Evolutionary conservation across 2,329 filamentous ascomycete species (phyloP).

Genomic region (Fusarium acutatum): DNA sequence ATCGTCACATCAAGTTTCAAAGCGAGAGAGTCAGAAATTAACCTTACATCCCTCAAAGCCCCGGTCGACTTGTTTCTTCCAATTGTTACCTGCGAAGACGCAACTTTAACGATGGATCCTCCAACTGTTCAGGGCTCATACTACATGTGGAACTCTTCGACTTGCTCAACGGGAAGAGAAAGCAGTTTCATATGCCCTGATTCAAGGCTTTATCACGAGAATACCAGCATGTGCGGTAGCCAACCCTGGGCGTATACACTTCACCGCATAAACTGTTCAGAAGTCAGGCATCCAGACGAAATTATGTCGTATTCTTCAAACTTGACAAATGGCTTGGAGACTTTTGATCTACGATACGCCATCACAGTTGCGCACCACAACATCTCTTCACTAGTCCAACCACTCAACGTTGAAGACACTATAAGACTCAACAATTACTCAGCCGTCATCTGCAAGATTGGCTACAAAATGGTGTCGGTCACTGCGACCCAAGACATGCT

Average conservation of each 20-base stretch:
- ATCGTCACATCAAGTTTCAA: rapidly evolving
- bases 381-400: not conserved
- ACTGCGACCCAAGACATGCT: not conserved
- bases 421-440: not conserved
- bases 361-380: not conserved
- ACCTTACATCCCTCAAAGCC: not conserved
- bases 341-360: not conserved
- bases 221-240: not conserved
- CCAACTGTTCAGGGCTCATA: not conserved
- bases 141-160: rapidly evolving
- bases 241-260: not conserved
- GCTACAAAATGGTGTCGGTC: not conserved
- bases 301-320: too few species aligned
- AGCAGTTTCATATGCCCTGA: not conserved
- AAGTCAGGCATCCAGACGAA: not conserved
- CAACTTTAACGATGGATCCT: not conserved
- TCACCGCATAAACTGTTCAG: not conserved
- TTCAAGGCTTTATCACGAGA: not conserved
- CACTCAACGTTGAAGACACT: rapidly evolving
- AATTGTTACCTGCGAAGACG: rapidly evolving
- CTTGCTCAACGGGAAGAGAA: not conserved
- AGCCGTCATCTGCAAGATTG: not conserved
- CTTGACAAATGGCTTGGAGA: too few species aligned
- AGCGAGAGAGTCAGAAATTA: rapidly evolving
- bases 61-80: not conserved